Base-by-base conservation (phyloP, 495 filamentous ascomycete species). In the Penicillium ucsense region DNA sequence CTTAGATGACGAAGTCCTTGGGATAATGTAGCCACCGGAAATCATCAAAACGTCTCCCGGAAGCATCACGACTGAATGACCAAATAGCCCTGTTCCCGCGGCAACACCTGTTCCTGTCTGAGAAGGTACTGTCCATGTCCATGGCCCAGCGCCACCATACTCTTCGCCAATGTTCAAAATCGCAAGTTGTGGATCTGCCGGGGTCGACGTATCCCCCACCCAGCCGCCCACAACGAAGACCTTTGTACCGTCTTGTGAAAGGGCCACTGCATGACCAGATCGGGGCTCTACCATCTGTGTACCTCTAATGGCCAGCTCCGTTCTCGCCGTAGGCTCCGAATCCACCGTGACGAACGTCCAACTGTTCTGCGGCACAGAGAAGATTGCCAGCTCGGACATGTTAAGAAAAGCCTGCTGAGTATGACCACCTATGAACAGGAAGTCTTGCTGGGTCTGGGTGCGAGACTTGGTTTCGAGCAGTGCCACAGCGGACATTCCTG, bases 21-120 rank as follows among this genome's bases (percentile, higher is more conserved):
- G 64, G 46, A 95, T 94, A 7, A 57, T 69, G 51, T 86, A 89
- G 2, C 91, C 91, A 10, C 91, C 91, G 38, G 82, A 75, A 30
- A 94, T 68, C 84, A 96, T 86, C 86, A 97, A 88, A 0, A 95
- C 77, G 51, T 83, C 85, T 3, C 89, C 91, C 12, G 86, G 83
- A 10, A 97, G 75, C 73, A 95, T 78, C 4, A 72, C 77, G 4
- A 88, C 87, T 3, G 84, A 91, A 62, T 97, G 91, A 4, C 91
- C 91, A 58, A 86, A 94, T 3, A 94, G 67, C 0, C 88, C 89
- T 3, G 70, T 55, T 5, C 75, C 77, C 43, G 72, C 64, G 2
- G 62, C 49, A 3, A 77, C 64, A 1, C 65, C 70, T n/a, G 51
- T 31, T 9, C 67, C 47, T 4, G 61, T 50, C 0, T 61, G 55